A percentile compares a stretch with the other conserved stretches of the same genome.
Evolutionary conservation across 2,329 filamentous ascomycete genomes (phyloP).

Genomic region (Leptosphaerulina australis): DNA sequence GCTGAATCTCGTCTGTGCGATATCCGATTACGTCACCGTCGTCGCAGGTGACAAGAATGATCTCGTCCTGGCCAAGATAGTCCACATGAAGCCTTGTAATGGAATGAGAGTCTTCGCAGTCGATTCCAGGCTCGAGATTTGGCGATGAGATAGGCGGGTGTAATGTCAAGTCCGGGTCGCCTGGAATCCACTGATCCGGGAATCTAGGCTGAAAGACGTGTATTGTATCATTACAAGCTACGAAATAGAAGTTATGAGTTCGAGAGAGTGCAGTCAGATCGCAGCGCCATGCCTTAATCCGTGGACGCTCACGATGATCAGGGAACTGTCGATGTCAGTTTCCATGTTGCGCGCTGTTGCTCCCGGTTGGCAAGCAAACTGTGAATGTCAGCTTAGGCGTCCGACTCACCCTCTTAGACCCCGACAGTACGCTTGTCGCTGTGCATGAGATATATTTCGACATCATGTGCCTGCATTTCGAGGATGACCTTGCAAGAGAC

Average conservation of each 20-base stretch:
- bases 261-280: conserved; percentile 56
- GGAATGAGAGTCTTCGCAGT: conserved; percentile 49
- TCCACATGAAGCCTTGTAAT: conserved; percentile 55
- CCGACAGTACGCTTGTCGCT: conserved; percentile 32
- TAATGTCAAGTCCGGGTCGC: conserved; percentile 48
- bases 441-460: conserved; percentile 31
- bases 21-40: conserved; percentile 61
- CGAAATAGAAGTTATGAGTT: conserved; percentile 56
- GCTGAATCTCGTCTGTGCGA: conserved; percentile 38
- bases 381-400: neutral
- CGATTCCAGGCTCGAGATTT: conserved; percentile 36
- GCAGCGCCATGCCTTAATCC: conserved; percentile 49
- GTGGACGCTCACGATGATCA: conserved; percentile 17
- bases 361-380: neutral
- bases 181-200: conserved; percentile 49
- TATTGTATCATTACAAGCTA: conserved; percentile 51
- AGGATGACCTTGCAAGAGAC: neutral
- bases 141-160: conserved; percentile 46
- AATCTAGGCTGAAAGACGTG: conserved; percentile 54
- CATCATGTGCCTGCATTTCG: conserved; percentile 18
- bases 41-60: conserved; percentile 61
- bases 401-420: conserved; percentile 33
- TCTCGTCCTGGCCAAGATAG: conserved; percentile 54
- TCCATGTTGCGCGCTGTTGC: neutral
- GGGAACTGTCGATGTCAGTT: conserved; percentile 20